Evolutionary conservation across 2,329 filamentous ascomycete species (phyloP).

Genomic region (Penicillium sp.): DNA sequence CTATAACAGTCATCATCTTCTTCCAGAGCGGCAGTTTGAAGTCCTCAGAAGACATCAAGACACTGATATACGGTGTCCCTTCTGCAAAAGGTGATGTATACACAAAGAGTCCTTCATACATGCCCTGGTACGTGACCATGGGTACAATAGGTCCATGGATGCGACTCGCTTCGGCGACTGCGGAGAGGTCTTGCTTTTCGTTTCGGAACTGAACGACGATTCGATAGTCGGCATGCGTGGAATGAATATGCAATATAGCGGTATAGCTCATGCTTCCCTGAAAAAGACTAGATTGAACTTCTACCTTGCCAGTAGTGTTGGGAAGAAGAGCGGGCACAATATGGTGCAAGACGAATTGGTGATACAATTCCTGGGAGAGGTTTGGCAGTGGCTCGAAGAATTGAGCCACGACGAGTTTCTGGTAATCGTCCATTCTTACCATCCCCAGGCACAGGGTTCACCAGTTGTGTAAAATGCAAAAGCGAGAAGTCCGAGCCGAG

Average conservation of each 20-base stretch:
- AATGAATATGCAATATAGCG: constrained; percentile 12
- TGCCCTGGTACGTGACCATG: constrained; percentile 15
- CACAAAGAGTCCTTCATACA: constrained; percentile 14
- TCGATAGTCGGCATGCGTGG: constrained; percentile 2
- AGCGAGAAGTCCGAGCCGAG: too few species aligned
- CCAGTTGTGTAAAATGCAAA: too few species aligned
- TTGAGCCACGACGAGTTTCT: constrained; percentile 9
- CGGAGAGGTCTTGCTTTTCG: constrained; percentile 13
- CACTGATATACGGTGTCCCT: constrained; percentile 15
- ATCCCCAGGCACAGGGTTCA: neutral
- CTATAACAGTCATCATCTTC: constrained; percentile 11
- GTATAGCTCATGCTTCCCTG: constrained; percentile 18
- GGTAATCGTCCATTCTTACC: constrained; percentile 14
- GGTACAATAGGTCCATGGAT: constrained; percentile 14
- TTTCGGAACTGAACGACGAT: constrained; percentile 13
- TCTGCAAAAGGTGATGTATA: constrained; percentile 16
- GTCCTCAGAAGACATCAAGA: constrained; percentile 12
- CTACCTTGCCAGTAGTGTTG: constrained; percentile 10
- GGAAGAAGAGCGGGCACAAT: constrained; percentile 10
- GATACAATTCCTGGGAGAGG: constrained; percentile 13
- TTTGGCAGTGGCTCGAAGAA: constrained; percentile 15
- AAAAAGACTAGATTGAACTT: constrained; percentile 11
- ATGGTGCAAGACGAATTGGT: constrained; percentile 14
- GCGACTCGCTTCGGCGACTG: constrained; percentile 10
- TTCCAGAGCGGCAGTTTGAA: constrained; percentile 9